Evolutionary conservation across 1,284 basidiomycete species (phyloP), one percentile per base, ranked within the genome.

Genomic region (Ustilago bromivora): DNA sequence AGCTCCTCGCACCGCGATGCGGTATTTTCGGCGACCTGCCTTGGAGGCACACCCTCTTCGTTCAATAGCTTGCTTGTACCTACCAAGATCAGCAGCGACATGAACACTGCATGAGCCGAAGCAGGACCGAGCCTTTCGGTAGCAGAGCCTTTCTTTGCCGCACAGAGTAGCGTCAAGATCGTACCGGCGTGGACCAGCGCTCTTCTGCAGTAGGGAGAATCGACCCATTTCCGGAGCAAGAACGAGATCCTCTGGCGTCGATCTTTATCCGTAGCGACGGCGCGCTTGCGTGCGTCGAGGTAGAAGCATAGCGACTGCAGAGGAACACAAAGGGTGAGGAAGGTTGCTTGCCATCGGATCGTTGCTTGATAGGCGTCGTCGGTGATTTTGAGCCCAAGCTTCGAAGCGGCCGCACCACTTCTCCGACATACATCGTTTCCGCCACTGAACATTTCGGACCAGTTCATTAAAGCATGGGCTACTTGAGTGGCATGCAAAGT

Each of bases 361-460:
- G 62, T 69, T 23, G 61, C 35, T 11, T 66, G 61, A n/a, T 66
- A 53, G 5, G 61, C 60, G 34, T 76, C 74, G 31, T 76, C 74
- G 9, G 51, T 61, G 12, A 76, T 4, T 15, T 57, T 68, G 63
- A 69, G 65, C 17, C 66, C 66, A 12, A 47, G 46, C 17, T 51
- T 51, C 7, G 43, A 28, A 19, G 51, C 61, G 7, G 34, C 55
- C 2, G 53, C 57, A 17, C 46, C 52, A 41, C 38, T 43, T 5
- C 36, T 49, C 6, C 47, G 59, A 28, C 61, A 54, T 12, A 41
- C 64, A 7, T 60, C 61, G 35, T 67, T 55, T 54, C 64, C 52
- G n/a, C 68, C 65, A 49, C 68, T 66, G 66, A 69, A 69, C 66
- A 69, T 72, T n/a, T 66, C 74, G 1, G 66, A 72, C 74, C 74